phyloP scores from a whole-genome alignment of 768 basidiomycete species.

The Stropharia rugosoannulata region DNA sequence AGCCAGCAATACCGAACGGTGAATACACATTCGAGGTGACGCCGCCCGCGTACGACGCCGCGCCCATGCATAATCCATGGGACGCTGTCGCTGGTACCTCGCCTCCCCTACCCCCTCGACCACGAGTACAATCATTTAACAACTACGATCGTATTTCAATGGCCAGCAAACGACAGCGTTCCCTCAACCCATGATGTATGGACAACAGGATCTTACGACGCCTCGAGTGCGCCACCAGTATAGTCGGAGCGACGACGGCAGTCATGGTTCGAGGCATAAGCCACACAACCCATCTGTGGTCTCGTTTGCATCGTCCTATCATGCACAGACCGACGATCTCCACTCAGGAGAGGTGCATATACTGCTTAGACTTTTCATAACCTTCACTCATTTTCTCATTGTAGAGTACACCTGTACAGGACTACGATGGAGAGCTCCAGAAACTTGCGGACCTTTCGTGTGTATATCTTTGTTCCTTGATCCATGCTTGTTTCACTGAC shows the following conservation, averaged over 20 bases:
- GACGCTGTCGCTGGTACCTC: conserved; percentile 3
- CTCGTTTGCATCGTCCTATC: conserved; percentile 37
- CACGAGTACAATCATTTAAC: conserved; percentile 32
- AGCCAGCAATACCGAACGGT: conserved; percentile 11
- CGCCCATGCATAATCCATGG: conserved; percentile 8
- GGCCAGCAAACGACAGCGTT: conserved; percentile 32
- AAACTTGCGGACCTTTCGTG: conserved; percentile 19
- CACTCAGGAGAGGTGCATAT: conserved; percentile 33
- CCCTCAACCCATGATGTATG: conserved; percentile 53
- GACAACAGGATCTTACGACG: conserved; percentile 22
- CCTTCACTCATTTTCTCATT: too few species aligned
- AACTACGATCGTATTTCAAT: conserved; percentile 25
- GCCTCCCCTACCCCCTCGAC: conserved; percentile 15
- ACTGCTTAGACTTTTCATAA: too few species aligned
- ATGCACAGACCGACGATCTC: conserved; percentile 34
- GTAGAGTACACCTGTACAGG: conserved; percentile 13
- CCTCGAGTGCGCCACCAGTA: conserved; percentile 31
- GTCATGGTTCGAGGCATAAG: conserved; percentile 13
- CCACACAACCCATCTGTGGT: conserved; percentile 32
- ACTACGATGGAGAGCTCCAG: conserved; percentile 2
- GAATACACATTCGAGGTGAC: conserved; percentile 8
- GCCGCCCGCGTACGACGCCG: conserved; percentile 3
- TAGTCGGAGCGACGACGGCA: conserved; percentile 37
- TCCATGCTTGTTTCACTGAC: conserved; percentile 18
- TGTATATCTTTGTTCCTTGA: conserved; percentile 27